phyloP scores from a whole-genome alignment of 805 yeast species.

The Myxozyma sirexii region DNA sequence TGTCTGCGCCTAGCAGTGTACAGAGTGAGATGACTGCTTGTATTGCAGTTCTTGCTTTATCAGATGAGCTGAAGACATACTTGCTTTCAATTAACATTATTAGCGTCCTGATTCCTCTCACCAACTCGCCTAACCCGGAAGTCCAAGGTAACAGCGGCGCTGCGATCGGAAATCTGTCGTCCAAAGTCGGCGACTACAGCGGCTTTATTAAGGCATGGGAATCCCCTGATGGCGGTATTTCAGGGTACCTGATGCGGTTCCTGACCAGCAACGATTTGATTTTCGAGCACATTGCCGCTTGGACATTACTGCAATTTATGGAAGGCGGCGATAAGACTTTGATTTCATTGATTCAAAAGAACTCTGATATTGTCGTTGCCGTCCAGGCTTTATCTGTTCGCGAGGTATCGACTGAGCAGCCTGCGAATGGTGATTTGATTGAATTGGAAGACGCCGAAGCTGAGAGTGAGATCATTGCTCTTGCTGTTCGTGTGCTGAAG shows the following conservation, averaged over 20 bases:
- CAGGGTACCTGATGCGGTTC: conserved; percentile 79
- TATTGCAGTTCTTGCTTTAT: conserved; percentile 92
- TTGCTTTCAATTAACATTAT: conserved; percentile 81
- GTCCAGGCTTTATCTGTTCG: conserved; percentile 43
- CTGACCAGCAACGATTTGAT: conserved; percentile 84
- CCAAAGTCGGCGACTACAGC: conserved; percentile 82
- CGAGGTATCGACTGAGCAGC: conserved; percentile 33
- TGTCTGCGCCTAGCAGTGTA: conserved; percentile 84
- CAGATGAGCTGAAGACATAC: conserved; percentile 88
- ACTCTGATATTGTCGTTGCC: conserved; percentile 41
- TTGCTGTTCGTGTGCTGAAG: conserved; percentile 28
- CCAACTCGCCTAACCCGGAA: conserved; percentile 83
- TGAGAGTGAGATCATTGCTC: conserved; percentile 30
- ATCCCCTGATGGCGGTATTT: conserved; percentile 79
- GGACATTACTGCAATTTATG: conserved; percentile 92
- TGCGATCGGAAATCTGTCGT: conserved; percentile 92
- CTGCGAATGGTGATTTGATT: conserved; percentile 25
- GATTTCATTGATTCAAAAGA: conserved; percentile 39
- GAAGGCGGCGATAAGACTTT: conserved; percentile 78
- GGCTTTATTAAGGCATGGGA: conserved; percentile 79
- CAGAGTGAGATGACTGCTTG: conserved; percentile 97
- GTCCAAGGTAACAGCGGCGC: conserved; percentile 99
- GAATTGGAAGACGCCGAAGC: conserved; percentile 33
- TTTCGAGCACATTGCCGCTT: conserved; percentile 94
- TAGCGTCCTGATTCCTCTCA: conserved; percentile 88